Base-by-base conservation (phyloP, 495 filamentous ascomycete species). In the Parmelia sp. region DNA sequence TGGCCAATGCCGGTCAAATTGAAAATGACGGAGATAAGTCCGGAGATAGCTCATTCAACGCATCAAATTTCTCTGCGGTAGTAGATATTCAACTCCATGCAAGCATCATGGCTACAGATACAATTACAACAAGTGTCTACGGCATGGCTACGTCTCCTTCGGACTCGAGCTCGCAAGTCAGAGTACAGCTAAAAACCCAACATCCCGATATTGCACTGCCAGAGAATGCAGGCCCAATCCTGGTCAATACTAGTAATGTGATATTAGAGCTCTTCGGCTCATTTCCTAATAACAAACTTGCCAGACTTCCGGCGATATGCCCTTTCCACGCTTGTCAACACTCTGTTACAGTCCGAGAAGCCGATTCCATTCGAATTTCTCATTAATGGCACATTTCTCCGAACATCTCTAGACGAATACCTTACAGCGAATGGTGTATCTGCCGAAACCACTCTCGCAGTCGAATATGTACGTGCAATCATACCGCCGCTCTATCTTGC, bases 341-440 rank as follows among this genome's bases (percentile, higher is more conserved):
- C 89, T 67, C 88, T 97, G 70, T 84, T 97, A 63, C 78, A 87
- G 65, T 89, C 86, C 39, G 79, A 86, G 49, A 82, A 86, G 51
- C 88, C 93, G 19, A 84, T 96, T 44, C 94, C 94, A 35, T 91
- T 98, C 77, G 95, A 98, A 74, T 97, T 98, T 80, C 82, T 98
- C 65, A 85, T 95, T 75, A 90, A 92, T 70, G 94, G 95, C 69
- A 84, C 87, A 67, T 96, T 95, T 75, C 84, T 98, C 33, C 88
- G 90, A 47, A 89, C 90, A 33, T 90, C 88, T 39, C 83, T 98
- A 67, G 91, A 96, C 71, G 86, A 95, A 70, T 96, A 94, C 76
- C 84, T 98, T 58, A 86, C 84, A 29, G 77, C 82, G 66, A 88
- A 94, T 76, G 94, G 92, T 49, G 86, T 96, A 63, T 95, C 90